phyloP scores from a whole-genome alignment of 2,329 filamentous ascomycete species.

The Fusarium albidum region DNA sequence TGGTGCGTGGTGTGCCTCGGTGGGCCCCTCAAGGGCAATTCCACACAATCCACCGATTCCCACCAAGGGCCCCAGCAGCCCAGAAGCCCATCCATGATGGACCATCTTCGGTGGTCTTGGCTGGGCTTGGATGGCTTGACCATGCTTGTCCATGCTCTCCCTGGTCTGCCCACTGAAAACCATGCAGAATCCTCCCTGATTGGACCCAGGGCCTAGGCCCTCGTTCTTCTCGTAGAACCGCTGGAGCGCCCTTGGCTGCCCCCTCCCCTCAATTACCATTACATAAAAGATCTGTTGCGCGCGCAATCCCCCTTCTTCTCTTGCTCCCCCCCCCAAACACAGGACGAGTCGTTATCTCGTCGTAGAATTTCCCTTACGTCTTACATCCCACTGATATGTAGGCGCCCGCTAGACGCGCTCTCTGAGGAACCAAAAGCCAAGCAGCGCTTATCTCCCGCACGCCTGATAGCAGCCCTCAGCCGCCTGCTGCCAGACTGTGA shows the following conservation, averaged over 20 bases:
- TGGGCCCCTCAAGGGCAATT: not conserved
- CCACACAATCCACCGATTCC: slow-evolving; percentile 17
- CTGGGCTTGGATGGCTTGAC: not conserved
- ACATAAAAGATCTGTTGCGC: slow-evolving; percentile 48
- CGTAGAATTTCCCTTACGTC: slow-evolving; percentile 43
- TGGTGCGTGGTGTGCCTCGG: not conserved
- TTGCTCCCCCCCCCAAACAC: slow-evolving; percentile 41
- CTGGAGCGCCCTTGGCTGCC: slow-evolving; percentile 36
- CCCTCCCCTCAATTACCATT: slow-evolving; percentile 47
- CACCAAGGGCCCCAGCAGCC: not conserved
- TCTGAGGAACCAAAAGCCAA: slow-evolving; percentile 26
- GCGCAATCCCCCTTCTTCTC: slow-evolving; percentile 42
- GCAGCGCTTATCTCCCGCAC: slow-evolving; percentile 21
- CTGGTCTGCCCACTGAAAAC: slow-evolving; percentile 12
- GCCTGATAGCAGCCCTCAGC: slow-evolving; percentile 1
- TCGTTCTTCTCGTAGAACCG: slow-evolving; percentile 30
- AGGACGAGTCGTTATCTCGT: slow-evolving; percentile 44
- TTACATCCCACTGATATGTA: slow-evolving; percentile 36
- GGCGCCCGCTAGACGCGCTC: slow-evolving; percentile 41
- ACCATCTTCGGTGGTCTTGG: no score
- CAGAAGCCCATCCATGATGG: not conserved
- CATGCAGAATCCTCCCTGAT: slow-evolving; percentile 14
- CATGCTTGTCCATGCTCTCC: slow-evolving; percentile 6
- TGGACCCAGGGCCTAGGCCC: slow-evolving; percentile 31
- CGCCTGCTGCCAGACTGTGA: slow-evolving; percentile 25